These are phyloP conservation scores for Mycena filopes DNA, from an alignment of 768 basidiomycete genomes.

Conservation along the genomic window DNA sequence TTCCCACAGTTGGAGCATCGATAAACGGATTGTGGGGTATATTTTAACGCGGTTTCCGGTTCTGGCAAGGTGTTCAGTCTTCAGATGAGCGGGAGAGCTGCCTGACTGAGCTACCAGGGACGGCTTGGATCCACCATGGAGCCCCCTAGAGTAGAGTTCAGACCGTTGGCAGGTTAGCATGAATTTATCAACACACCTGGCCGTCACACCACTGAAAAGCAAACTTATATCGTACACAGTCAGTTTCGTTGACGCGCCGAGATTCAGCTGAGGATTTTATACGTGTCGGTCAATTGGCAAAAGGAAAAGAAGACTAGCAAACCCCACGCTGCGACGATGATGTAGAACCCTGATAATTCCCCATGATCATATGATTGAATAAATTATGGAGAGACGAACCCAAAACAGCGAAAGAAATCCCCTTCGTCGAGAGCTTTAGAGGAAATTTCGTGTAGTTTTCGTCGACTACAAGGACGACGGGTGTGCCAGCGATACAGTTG, in stretches of 20 bases:
- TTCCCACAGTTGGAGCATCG: not conserved
- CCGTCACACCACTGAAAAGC: constrained; percentile 20
- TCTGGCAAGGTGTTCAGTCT: not conserved
- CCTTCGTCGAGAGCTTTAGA: not conserved
- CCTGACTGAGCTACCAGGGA: not conserved
- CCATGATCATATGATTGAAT: too few species aligned
- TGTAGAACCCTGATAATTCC: constrained; percentile 12
- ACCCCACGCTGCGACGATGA: constrained; percentile 15
- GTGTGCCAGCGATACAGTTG: not conserved
- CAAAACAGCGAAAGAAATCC: constrained; percentile 8
- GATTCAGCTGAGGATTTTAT: constrained; percentile 4
- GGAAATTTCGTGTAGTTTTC: constrained; percentile 11
- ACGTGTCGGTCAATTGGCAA: not conserved
- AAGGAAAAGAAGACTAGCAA: not conserved
- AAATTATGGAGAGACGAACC: not conserved
- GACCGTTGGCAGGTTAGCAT: not conserved
- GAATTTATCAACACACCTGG: not conserved
- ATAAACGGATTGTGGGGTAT: not conserved
- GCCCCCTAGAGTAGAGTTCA: constrained; percentile 8
- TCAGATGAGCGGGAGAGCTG: too few species aligned
- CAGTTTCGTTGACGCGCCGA: not conserved
- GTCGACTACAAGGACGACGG: constrained; percentile 13
- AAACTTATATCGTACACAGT: constrained; percentile 11
- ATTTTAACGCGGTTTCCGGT: too few species aligned
- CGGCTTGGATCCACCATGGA: constrained; percentile 7